Evolutionary conservation across 495 filamentous ascomycete genomes (phyloP), one percentile per base, ranked within the genome.

Genomic region (Neurospora sp.): DNA sequence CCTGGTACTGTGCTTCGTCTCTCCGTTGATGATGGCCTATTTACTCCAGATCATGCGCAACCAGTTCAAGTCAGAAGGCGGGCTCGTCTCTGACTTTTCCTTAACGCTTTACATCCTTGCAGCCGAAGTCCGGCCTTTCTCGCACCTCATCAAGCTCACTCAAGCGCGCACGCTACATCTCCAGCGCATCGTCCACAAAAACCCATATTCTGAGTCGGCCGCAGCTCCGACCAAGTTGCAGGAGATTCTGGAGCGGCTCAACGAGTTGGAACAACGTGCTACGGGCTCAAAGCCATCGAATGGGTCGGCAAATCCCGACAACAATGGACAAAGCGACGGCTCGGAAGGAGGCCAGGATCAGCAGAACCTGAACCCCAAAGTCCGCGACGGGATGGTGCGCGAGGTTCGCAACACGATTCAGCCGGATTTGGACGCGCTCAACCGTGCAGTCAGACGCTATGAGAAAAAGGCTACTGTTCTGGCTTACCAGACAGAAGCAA

Each of bases 41-140:
- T 84, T 97, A 27, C 85, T 98, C 4, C 93, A 96, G 78, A 83
- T 84, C 1, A 90, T 96, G 68, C 87, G 94, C 16, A 84, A 83
- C 27, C 90, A 92, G 61, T 88, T 98, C 9, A 94, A 91, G 3
- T 93, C 93, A 0, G 94, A 96, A 79, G 92, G 93, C 3, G 53
- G 53, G 53, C 84, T 97, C 16, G 91, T 98, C 18, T 96, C 93
- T 3, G 91, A 96, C 78, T 96, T 93, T 81, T 97, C 97, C 81
- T 86, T 99, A 69, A 94, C 91, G n/a, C 92, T 98, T 74, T 98
- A 98, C 81, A 83, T 97, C 12, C 86, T 97, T 9, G 94, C 93
- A 12, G 90, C 96, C 9, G 94, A 98, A 79, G 81, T 98, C 22
- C 88, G 91, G 3, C 96, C 96, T 3, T 76, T 92, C 70, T 87